These are phyloP conservation scores for Phyllosticta citrichinensis DNA, from an alignment of 2,329 filamentous ascomycete species.

Conservation along the genomic window DNA sequence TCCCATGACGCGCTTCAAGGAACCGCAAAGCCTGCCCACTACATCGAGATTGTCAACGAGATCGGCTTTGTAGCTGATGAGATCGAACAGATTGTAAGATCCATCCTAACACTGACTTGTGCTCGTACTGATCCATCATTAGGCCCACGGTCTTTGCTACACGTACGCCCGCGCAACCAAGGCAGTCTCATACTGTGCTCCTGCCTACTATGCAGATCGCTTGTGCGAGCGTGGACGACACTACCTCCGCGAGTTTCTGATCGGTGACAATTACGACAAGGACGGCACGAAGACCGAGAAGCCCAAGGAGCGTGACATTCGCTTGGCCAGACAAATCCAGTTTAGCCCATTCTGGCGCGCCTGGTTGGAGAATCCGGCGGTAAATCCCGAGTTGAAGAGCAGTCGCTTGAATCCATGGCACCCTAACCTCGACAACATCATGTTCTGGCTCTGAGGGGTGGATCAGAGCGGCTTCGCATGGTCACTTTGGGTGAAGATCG, in stretches of 20 bases:
- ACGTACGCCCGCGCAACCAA: slow-evolving; percentile 22
- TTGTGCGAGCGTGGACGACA: slow-evolving; percentile 27
- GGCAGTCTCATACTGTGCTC: slow-evolving; percentile 26
- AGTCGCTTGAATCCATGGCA: slow-evolving; percentile 17
- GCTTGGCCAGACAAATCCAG: neutral
- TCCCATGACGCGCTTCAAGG: slow-evolving; percentile 22
- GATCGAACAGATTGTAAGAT: slow-evolving; percentile 17
- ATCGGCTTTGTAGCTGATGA: slow-evolving; percentile 13
- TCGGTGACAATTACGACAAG: neutral
- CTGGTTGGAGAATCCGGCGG: neutral
- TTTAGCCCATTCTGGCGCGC: neutral
- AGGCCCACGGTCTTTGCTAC: slow-evolving; percentile 25
- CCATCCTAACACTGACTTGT: neutral
- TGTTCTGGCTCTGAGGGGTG: slow-evolving; percentile 18
- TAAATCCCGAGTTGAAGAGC: neutral
- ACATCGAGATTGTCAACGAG: slow-evolving; percentile 22
- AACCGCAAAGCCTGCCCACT: slow-evolving; percentile 24
- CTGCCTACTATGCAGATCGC: slow-evolving; percentile 31
- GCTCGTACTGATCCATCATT: neutral
- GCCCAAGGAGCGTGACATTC: neutral
- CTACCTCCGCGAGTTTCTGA: slow-evolving; percentile 17
- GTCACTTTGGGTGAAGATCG: too few relatives aligned
- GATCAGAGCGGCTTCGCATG: neutral
- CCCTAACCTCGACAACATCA: slow-evolving; percentile 14
- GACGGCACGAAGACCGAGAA: neutral